These are phyloP conservation scores for Arthrobotrys megalospora DNA, from an alignment of 2,329 filamentous ascomycete genomes.

Conservation along the genomic window DNA sequence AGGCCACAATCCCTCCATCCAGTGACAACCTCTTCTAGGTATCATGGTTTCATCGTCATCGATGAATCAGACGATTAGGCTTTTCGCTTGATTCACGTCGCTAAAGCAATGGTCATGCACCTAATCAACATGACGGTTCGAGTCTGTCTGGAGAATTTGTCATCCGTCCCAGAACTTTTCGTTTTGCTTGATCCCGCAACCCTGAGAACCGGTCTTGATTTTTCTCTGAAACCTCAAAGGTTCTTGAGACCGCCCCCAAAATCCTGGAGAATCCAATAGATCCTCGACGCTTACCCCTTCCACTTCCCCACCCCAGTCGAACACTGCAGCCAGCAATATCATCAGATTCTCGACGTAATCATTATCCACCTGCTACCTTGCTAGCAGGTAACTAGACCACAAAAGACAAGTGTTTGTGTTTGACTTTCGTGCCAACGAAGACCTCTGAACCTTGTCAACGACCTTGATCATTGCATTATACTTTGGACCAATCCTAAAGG, in stretches of 20 bases:
- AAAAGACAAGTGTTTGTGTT: constrained; percentile 61
- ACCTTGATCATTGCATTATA: constrained; percentile 42
- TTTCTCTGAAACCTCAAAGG: constrained; percentile 29
- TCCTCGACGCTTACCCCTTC: constrained; percentile 41
- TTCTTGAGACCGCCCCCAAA: constrained; percentile 10
- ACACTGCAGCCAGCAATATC: constrained; percentile 30
- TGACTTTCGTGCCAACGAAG: constrained; percentile 46
- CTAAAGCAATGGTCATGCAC: constrained; percentile 54
- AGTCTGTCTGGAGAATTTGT: constrained; percentile 41
- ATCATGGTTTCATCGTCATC: constrained; percentile 37
- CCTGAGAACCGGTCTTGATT: constrained; percentile 18
- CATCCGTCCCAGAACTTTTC: constrained; percentile 31
- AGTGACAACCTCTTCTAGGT: constrained; percentile 6
- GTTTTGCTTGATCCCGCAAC: constrained; percentile 35
- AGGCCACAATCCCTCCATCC: constrained; percentile 10
- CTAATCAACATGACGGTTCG: constrained; percentile 41
- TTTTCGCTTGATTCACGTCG: constrained; percentile 57
- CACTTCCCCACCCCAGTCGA: constrained; percentile 36
- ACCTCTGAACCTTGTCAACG: constrained; percentile 40
- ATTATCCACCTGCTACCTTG: constrained; percentile 34
- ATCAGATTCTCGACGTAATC: constrained; percentile 45
- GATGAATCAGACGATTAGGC: constrained; percentile 57
- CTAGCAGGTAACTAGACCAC: constrained; percentile 34
- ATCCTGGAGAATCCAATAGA: constrained; percentile 45
- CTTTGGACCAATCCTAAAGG: constrained; percentile 48